phyloP scores from a whole-genome alignment of 257 asterid species.

The Echium plantagineum region DNA sequence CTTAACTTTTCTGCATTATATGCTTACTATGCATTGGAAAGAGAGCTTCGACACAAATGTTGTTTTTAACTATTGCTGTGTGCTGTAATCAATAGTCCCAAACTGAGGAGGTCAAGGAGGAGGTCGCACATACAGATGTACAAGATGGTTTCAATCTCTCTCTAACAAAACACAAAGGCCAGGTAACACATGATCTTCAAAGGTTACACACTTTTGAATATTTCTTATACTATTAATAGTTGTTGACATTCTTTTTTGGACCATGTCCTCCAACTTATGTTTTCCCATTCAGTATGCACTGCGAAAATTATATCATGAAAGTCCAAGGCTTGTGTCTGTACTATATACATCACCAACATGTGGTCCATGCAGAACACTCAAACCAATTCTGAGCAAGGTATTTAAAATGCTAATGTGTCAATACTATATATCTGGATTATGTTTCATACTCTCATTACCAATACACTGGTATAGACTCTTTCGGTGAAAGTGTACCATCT shows the following conservation, averaged over 20 bases:
- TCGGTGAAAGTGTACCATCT: conserved; percentile 7
- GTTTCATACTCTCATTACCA: too few species aligned
- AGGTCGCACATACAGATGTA: conserved; percentile 72
- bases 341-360: conserved; percentile 89
- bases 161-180: conserved; percentile 79
- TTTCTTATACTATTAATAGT: neutral
- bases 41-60: too few species aligned
- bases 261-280: conserved; percentile 8
- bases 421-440: too few species aligned
- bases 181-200: conserved; percentile 33
- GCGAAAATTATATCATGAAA: conserved; percentile 89
- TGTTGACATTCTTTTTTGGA: neutral
- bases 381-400: conserved; percentile 96
- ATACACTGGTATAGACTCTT: too few species aligned
- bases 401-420: neutral
- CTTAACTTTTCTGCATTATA: too few species aligned
- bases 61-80: neutral
- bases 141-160: conserved; percentile 72
- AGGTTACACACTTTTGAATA: neutral
- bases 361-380: conserved; percentile 96
- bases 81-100: conserved; percentile 39
- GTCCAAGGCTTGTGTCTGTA: conserved; percentile 73
- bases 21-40: too few species aligned
- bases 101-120: conserved; percentile 81
- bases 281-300: conserved; percentile 70